Base-by-base conservation (phyloP, 1,284 basidiomycete species). In the Fomitopsis betulina region DNA sequence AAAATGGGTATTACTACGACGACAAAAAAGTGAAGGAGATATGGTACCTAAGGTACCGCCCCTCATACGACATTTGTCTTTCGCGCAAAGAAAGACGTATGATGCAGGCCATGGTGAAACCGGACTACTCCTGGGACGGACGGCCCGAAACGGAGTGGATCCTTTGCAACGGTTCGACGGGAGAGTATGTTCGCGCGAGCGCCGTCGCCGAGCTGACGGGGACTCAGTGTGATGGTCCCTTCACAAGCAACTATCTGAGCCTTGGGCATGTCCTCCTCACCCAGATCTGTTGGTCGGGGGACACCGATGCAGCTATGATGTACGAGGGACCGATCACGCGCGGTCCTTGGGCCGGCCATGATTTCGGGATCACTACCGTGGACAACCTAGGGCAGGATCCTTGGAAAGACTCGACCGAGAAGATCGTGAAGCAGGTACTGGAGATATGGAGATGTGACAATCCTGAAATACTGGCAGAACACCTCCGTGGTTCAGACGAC, bases 361-460 rank as follows among this genome's bases (percentile, higher is more conserved):
- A 68, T 61, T 60, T 76, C 67, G 62, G 67, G 60, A 65, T 78
- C 66, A 13, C 64, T 56, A 23, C 56, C 19, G n/a, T 57, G 40
- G 58, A 59, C 23, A 30, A 45, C 25, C 32, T 64, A 9, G 9
- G 32, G 19, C 23, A 37, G 58, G 10, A 45, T 3, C 17, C 33
- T 6, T 67, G 65, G 64, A 58, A 4, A 49, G 64, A 67, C 32
- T 56, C 63, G 5, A 60, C 58, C 4, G 55, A 54, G 2, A 58
- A 61, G 25, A 56, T 57, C 4, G 27, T 60, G 3, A 19, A 13
- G 3, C 4, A 51, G 49, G 49, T 51, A 15, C 15, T 33, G 32
- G 49, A 33, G 49, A 51, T 51, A 4, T 51, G 49, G 49, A 21
- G 45, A n/a, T 25, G 25, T 15, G 45, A 47, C 12, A 3, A 6